Conservation (phyloP, 345 rosid genomes). For the Dimocarpus longan region DNA sequence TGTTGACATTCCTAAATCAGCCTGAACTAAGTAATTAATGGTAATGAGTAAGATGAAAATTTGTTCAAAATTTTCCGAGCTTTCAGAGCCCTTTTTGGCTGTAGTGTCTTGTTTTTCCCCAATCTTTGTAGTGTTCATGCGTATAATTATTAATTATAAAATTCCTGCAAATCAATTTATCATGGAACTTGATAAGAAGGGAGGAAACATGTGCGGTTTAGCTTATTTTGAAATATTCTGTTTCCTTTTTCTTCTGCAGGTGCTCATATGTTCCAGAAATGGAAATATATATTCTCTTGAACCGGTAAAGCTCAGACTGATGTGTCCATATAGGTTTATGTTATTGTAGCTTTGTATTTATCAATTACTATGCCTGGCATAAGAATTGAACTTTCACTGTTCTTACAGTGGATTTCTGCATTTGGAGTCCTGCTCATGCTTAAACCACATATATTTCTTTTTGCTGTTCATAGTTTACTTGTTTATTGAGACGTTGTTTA, state of each 20-base stretch:
- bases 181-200: background rate
- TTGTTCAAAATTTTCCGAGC: background rate
- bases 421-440: background rate
- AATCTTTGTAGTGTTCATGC: background rate
- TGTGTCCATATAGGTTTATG: background rate
- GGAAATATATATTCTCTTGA: slow-evolving; percentile 79
- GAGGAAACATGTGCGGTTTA: background rate
- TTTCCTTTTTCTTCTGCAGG: slow-evolving; percentile 43
- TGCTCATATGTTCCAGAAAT: slow-evolving; percentile 80
- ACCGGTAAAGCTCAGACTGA: slow-evolving; percentile 41
- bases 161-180: background rate
- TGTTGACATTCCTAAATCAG: background rate
- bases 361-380: background rate
- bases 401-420: background rate
- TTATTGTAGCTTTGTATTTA: slow-evolving; percentile 5
- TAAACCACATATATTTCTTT: background rate
- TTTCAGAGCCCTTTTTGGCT: background rate
- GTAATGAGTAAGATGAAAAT: background rate
- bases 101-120: background rate
- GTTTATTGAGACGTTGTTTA: background rate
- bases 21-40: background rate
- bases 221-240: background rate
- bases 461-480: background rate
- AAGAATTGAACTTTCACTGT: background rate
- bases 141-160: background rate